Evolutionary conservation across 495 filamentous ascomycete species (phyloP), one percentile per base, ranked within the genome.

Genomic region (Daldinia concentrica): DNA sequence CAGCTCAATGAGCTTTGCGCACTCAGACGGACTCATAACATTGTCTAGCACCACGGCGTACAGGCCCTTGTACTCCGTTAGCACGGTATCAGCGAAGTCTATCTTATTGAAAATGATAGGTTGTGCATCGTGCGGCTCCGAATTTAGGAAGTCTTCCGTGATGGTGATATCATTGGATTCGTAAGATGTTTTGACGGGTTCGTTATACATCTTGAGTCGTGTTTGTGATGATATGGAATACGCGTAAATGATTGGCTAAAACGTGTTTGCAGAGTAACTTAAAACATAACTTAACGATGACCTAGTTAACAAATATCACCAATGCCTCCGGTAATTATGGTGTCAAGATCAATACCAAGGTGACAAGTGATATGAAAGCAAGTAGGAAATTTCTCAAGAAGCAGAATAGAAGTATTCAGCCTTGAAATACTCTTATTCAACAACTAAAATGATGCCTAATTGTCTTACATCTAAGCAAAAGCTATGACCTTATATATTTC

Each of bases 31-130:
- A 27, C 84, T 88, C 51, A 93, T 69, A 43, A 89, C 84, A 69
- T 91, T 81, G 81, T 93, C 90, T 9, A 92, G 83, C 0, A 92
- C 79, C 32, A 83, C 85, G 15, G 91, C 91, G 66, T 89, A 88
- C 36, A 79, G 70, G 43, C 80, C 77, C 51, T 82, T 80, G 79
- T 85, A 89, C 69, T 88, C 84, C 3, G 85, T 85, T 8, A 93
- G 72, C 1, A 62, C 59, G 34, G 85, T 83, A 15, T 77, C 72
- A n/a, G 73, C 37, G 76, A 87, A 90, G 73, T 90, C 81, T 69
- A 91, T 85, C 15, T 75, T 74, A 3, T 71, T 65, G 30, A 79
- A 55, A 15, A 73, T 80, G 69, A 80, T 79, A 5, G 70, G 68
- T 24, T 76, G 58, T 0, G 79, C 71, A 43, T 81, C 81, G n/a